Percentiles rank a stretch among this genome's conserved stretches.
Conservation (phyloP, 2,329 filamentous ascomycete species). For the Botryosphaeria dothidea region DNA sequence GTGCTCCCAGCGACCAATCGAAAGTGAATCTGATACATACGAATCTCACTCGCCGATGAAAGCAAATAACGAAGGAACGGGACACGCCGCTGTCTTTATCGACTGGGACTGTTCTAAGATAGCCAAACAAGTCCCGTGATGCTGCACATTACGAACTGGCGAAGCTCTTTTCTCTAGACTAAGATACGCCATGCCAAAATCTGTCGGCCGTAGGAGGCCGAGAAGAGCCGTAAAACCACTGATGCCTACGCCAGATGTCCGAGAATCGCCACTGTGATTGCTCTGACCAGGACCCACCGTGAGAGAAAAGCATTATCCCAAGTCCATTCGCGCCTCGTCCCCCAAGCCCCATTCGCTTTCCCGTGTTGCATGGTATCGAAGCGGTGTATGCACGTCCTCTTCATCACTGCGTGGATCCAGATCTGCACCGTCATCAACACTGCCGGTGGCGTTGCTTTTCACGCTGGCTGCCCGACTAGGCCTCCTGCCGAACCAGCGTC, state of each 20-base stretch:
- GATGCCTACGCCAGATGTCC: background rate
- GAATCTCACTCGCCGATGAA: background rate
- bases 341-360: constrained; percentile 71
- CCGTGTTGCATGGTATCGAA: constrained; percentile 51
- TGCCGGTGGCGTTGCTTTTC: constrained; percentile 26
- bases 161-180: background rate
- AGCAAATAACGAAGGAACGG: background rate
- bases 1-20: background rate
- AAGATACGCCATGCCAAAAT: background rate
- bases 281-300: background rate
- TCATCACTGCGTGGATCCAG: constrained; percentile 39
- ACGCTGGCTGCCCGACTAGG: constrained; percentile 29
- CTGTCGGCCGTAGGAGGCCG: background rate
- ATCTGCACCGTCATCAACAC: constrained; percentile 31
- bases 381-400: constrained; percentile 53
- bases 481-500: constrained; percentile 38
- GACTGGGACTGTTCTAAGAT: background rate
- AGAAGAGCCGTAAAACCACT: background rate
- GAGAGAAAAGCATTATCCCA: constrained; percentile 58
- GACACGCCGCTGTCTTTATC: background rate
- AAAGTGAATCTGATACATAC: background rate
- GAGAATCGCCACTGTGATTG: background rate
- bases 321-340: constrained; percentile 80
- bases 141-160: background rate
- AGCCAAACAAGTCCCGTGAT: background rate